Evolutionary conservation across 2,329 filamentous ascomycete genomes (phyloP).

Genomic region (Scytalidium sp.): DNA sequence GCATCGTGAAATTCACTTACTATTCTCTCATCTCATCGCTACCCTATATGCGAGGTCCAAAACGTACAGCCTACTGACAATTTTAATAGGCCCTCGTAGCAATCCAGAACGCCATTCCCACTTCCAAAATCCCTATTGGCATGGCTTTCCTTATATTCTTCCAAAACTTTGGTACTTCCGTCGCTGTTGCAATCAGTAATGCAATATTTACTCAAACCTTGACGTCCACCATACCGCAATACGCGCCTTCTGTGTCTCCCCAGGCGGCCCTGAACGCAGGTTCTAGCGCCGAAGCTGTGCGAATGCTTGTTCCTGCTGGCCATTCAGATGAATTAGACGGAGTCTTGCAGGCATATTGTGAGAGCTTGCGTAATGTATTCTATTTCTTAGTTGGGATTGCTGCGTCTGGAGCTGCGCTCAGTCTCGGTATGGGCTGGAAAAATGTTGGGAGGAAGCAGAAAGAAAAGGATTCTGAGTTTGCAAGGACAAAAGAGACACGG

Average conservation of each 20-base stretch:
- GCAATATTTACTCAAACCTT: conserved; percentile 23
- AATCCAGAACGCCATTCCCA: conserved; percentile 27
- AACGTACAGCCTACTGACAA: too few relatives aligned
- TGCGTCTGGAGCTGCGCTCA: conserved; percentile 9
- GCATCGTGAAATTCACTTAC: too few relatives aligned
- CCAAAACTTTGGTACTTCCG: conserved; percentile 26
- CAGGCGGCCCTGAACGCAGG: conserved; percentile 35
- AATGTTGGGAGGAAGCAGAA: conserved; percentile 35
- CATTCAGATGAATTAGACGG: conserved; percentile 28
- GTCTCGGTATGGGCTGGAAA: conserved; percentile 43
- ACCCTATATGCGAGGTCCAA: too few relatives aligned
- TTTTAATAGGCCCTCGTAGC: conserved; percentile 24
- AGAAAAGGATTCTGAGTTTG: conserved; percentile 36
- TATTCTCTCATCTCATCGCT: too few relatives aligned
- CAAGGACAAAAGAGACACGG: too few relatives aligned
- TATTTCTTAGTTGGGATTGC: conserved; percentile 15
- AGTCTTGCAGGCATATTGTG: conserved; percentile 38
- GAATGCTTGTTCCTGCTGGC: conserved; percentile 24
- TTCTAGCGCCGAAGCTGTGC: conserved; percentile 37
- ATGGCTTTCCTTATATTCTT: conserved; percentile 31
- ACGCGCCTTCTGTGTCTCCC: conserved; percentile 30
- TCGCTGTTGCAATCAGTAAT: conserved; percentile 27
- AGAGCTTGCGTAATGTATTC: conserved; percentile 20
- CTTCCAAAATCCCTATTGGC: conserved; percentile 25
- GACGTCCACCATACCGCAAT: conserved; percentile 24